phyloP scores from a whole-genome alignment of 2,329 filamentous ascomycete genomes.

The Paecilomyces sp. region DNA sequence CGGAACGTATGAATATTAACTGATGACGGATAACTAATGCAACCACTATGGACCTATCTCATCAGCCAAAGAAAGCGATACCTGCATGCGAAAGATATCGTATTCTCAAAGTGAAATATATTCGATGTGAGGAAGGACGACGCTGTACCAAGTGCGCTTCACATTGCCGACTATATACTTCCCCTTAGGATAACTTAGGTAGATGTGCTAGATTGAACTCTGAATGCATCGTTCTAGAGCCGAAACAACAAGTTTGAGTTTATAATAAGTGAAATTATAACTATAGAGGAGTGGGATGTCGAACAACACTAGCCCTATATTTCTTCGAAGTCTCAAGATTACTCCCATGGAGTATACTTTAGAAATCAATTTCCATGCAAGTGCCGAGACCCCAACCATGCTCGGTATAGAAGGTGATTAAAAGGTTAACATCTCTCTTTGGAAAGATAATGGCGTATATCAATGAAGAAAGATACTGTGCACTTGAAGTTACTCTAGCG shows the following conservation, averaged over 20 bases:
- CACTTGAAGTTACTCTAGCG: too few relatives aligned
- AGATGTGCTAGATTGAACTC: conserved; percentile 12
- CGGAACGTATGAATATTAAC: too few relatives aligned
- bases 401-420: too few relatives aligned
- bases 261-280: conserved; percentile 6
- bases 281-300: not conserved
- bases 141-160: conserved; percentile 9
- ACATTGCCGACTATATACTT: not conserved
- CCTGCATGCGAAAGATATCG: conserved; percentile 15
- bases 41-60: conserved; percentile 6
- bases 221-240: conserved; percentile 8
- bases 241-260: conserved; percentile 7
- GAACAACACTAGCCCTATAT: too few relatives aligned
- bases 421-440: too few relatives aligned
- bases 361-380: too few relatives aligned
- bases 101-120: conserved; percentile 13
- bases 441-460: too few relatives aligned
- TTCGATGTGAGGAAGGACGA: conserved; percentile 7
- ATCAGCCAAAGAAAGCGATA: conserved; percentile 4
- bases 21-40: too few relatives aligned
- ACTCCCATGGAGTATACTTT: too few relatives aligned
- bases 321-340: too few relatives aligned
- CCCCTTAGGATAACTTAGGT: conserved; percentile 3
- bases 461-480: too few relatives aligned
- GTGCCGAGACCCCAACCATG: too few relatives aligned